phyloP scores from a whole-genome alignment of 345 rosid genomes.

The Melastoma malabathricum region DNA sequence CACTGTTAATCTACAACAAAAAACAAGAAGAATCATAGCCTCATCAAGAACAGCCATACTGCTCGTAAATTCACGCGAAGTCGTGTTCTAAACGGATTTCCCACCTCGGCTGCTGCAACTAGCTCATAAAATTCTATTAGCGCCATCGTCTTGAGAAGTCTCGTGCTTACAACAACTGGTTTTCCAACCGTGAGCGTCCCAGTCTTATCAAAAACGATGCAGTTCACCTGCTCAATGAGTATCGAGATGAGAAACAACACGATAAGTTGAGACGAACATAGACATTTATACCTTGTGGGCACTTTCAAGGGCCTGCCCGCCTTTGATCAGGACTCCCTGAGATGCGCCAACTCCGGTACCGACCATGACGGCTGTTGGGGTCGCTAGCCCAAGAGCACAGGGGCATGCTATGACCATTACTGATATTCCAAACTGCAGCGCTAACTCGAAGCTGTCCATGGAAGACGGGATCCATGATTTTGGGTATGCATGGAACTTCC shows the following conservation, averaged over 20 bases:
- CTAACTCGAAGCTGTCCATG: conserved; percentile 87
- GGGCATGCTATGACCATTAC: conserved; percentile 99
- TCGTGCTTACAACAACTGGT: conserved; percentile 70
- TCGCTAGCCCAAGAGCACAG: conserved; percentile 93
- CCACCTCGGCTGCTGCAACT: conserved; percentile 78
- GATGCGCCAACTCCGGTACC: conserved; percentile 99
- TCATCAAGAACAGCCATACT: no score
- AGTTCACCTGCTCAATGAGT: conserved; percentile 36
- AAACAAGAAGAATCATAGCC: background rate
- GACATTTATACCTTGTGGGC: conserved; percentile 72
- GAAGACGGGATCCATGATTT: conserved; percentile 85
- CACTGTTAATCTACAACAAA: conserved; percentile 50
- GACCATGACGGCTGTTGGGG: conserved; percentile 99
- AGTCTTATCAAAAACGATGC: conserved; percentile 94
- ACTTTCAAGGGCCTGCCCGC: conserved; percentile 86
- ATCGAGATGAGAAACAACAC: background rate
- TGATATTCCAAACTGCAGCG: conserved; percentile 95
- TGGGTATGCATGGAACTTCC: conserved; percentile 68
- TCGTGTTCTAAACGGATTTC: conserved; percentile 5
- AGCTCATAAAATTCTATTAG: conserved; percentile 68
- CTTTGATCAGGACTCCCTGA: conserved; percentile 83
- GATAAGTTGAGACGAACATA: background rate
- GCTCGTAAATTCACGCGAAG: background rate
- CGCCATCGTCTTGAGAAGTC: conserved; percentile 53
- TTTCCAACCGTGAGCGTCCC: conserved; percentile 93